phyloP scores from a whole-genome alignment of 768 basidiomycete species.

The Podaxis sp. region DNA sequence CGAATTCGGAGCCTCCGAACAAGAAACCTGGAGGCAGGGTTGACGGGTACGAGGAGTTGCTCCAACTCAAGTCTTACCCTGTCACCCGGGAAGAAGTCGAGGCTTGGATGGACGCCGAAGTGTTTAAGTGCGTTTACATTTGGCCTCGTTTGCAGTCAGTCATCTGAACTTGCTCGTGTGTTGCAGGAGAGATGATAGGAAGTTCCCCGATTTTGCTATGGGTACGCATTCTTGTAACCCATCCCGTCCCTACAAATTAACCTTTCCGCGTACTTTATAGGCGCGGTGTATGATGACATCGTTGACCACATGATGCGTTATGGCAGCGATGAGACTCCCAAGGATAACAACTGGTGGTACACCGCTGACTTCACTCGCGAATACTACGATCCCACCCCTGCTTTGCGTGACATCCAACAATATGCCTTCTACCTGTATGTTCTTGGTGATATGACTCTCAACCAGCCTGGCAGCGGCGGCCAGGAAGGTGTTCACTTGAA shows the following conservation, averaged over 20 bases:
- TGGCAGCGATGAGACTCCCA: neutral
- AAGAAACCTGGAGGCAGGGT: neutral
- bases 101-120: neutral
- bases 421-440: no score
- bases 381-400: neutral
- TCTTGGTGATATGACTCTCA: no score
- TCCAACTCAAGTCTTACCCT: neutral
- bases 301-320: neutral
- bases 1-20: neutral
- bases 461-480: neutral
- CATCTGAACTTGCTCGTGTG: neutral
- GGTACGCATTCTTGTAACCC: neutral
- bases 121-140: neutral
- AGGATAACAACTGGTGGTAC: neutral
- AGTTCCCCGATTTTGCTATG: neutral
- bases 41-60: neutral
- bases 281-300: neutral
- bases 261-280: neutral
- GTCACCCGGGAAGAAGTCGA: neutral
- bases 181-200: neutral
- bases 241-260: neutral
- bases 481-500: neutral
- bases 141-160: neutral
- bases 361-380: neutral
- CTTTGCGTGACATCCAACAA: neutral